These are phyloP conservation scores for Phylloporus sp. DNA, from an alignment of 768 basidiomycete species.

Conservation along the genomic window DNA sequence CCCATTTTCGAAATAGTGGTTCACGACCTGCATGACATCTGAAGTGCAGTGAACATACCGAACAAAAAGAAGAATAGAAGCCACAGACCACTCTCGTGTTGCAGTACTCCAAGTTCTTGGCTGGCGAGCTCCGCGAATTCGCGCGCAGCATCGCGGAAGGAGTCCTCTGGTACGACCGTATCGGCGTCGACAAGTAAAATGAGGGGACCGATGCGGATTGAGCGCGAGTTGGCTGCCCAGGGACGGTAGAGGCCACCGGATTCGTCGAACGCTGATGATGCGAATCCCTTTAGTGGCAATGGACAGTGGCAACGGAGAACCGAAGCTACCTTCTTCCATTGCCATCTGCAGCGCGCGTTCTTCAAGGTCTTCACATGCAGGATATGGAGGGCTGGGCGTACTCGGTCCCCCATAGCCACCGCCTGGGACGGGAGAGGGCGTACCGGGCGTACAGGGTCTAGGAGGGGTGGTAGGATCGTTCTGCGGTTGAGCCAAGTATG, in stretches of 20 bases:
- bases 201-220: constrained; percentile 69
- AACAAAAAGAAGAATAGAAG: constrained; percentile 20
- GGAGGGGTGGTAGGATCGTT: constrained; percentile 25
- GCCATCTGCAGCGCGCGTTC: constrained; percentile 47
- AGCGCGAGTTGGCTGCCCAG: constrained; percentile 72
- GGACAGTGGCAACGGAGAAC: constrained; percentile 29
- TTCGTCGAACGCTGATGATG: constrained; percentile 42
- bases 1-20: constrained; percentile 89
- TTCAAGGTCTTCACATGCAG: constrained; percentile 37
- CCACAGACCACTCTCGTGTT: constrained; percentile 77
- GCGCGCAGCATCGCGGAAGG: constrained; percentile 83
- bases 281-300: constrained; percentile 38
- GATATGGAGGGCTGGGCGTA: constrained; percentile 9
- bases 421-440: constrained; percentile 10
- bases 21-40: constrained; percentile 88
- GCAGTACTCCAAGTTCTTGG: constrained; percentile 69
- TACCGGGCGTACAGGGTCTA: constrained; percentile 23
- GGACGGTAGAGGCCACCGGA: constrained; percentile 57
- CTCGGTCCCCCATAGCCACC: constrained; percentile 5
- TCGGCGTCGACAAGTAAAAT: constrained; percentile 85
- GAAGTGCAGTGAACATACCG: constrained; percentile 3
- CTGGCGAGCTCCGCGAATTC: constrained; percentile 73
- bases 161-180: constrained; percentile 87
- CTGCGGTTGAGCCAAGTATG: constrained; percentile 8
- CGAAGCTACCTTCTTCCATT: constrained; percentile 43